Conservation (phyloP, 1,139 yeast genomes). For the Magnusiomyces clavatus region DNA sequence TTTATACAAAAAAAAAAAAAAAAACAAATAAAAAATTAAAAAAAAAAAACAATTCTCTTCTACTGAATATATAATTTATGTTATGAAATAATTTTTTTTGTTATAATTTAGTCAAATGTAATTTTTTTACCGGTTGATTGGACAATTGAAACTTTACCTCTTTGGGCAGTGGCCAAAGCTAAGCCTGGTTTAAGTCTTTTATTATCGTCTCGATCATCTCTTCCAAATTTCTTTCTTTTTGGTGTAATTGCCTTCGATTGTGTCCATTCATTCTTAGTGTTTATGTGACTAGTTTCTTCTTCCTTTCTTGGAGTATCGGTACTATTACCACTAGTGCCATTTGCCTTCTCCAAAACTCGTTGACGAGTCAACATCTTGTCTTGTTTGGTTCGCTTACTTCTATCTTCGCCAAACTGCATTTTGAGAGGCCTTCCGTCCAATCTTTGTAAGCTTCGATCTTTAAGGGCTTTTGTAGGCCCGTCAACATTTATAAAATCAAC, state of each 20-base stretch:
- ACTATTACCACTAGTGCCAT: background rate
- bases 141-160: slow-evolving; percentile 86
- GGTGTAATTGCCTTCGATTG: slow-evolving; percentile 10
- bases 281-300: background rate
- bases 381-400: slow-evolving; percentile 67
- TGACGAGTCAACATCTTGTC: slow-evolving; percentile 20
- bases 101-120: slow-evolving; percentile 42
- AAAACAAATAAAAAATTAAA: no score
- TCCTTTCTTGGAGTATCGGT: slow-evolving; percentile 1
- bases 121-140: slow-evolving; percentile 85
- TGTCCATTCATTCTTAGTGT: slow-evolving; percentile 6
- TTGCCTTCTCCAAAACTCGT: background rate
- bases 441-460: slow-evolving; percentile 58
- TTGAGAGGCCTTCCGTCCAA: slow-evolving; percentile 70
- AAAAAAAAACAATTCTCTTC: no score
- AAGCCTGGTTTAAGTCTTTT: slow-evolving; percentile 70
- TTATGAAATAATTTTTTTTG: background rate
- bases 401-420: slow-evolving; percentile 91
- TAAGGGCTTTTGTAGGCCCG: slow-evolving; percentile 78
- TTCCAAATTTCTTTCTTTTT: slow-evolving; percentile 24
- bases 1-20: slow-evolving; percentile 7
- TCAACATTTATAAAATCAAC: slow-evolving; percentile 74
- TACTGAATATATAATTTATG: no score
- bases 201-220: slow-evolving; percentile 23
- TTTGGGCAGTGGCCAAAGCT: slow-evolving; percentile 81